Conservation (phyloP, 2,329 filamentous ascomycete species). For the Colletotrichum cereale region DNA sequence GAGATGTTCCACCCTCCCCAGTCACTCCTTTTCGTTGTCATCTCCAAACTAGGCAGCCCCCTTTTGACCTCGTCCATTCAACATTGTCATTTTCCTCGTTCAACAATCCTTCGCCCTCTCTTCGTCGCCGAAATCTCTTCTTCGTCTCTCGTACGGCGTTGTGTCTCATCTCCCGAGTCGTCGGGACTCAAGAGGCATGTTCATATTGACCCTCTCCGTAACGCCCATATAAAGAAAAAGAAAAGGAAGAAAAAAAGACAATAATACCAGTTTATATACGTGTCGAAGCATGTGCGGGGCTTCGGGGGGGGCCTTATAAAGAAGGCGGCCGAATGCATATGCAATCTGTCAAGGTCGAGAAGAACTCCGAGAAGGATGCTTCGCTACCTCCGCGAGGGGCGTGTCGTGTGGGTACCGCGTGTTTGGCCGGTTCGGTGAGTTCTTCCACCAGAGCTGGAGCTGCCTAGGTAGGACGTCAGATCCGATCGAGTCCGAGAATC, state of each 20-base stretch:
- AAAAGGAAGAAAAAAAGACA: not conserved
- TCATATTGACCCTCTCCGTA: slow-evolving; percentile 5
- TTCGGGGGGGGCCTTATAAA: not conserved
- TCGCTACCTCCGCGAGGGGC: slow-evolving; percentile 48
- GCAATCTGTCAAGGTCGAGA: not conserved
- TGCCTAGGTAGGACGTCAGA: slow-evolving; percentile 52
- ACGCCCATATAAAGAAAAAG: slow-evolving; percentile 8
- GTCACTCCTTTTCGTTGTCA: not conserved
- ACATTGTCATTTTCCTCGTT: not conserved
- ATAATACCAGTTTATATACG: slow-evolving; percentile 36
- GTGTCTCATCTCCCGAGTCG: not conserved
- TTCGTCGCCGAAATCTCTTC: slow-evolving; percentile 22
- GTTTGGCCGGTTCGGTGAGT: slow-evolving; percentile 47
- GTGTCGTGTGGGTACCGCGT: slow-evolving; percentile 42
- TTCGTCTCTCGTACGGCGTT: slow-evolving; percentile 23
- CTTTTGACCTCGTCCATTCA: not conserved
- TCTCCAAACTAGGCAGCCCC: slow-evolving; percentile 4
- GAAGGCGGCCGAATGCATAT: slow-evolving; percentile 14
- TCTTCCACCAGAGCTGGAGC: slow-evolving; percentile 60
- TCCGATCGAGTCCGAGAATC: slow-evolving; percentile 39
- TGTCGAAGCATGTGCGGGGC: slow-evolving; percentile 17
- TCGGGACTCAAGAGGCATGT: slow-evolving; percentile 1
- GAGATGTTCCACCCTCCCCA: not conserved
- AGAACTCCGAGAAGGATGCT: not conserved
- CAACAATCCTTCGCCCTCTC: slow-evolving; percentile 1